These are phyloP conservation scores for Coemansia sp. DNA, from an alignment of 192 early-diverging fungal genomes.

Conservation along the genomic window DNA sequence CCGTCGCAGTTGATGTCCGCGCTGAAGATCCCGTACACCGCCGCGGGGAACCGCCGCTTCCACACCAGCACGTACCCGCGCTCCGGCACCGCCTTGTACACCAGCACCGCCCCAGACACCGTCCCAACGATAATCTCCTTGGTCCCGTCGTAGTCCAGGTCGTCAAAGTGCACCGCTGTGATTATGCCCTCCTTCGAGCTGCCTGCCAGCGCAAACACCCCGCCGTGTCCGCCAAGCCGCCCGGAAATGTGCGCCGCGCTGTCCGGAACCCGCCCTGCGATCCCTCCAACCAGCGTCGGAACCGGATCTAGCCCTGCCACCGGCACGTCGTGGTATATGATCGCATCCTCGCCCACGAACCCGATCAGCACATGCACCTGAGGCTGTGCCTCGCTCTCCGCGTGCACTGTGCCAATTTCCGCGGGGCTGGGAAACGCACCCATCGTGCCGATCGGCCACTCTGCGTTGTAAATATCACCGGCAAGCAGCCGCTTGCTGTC, in stretches of 20 bases:
- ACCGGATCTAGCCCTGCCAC: slow-evolving; percentile 49
- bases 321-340: slow-evolving; percentile 48
- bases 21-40: slow-evolving; percentile 44
- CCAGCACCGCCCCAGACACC: slow-evolving; percentile 41
- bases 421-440: neutral
- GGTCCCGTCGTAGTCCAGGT: slow-evolving; percentile 35
- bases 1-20: slow-evolving; percentile 52
- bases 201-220: slow-evolving; percentile 40
- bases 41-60: slow-evolving; percentile 46
- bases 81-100: slow-evolving; percentile 40
- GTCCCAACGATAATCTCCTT: slow-evolving; percentile 49
- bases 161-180: slow-evolving; percentile 48
- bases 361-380: slow-evolving; percentile 44
- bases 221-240: slow-evolving; percentile 37
- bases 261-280: slow-evolving; percentile 24
- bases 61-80: slow-evolving; percentile 47
- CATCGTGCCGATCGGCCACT: slow-evolving; percentile 40
- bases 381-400: slow-evolving; percentile 8
- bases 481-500: slow-evolving; percentile 12
- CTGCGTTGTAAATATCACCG: slow-evolving; percentile 31
- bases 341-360: slow-evolving; percentile 49
- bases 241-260: slow-evolving; percentile 30
- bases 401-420: neutral
- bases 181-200: slow-evolving; percentile 44
- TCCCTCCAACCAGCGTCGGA: slow-evolving; percentile 45